Percentiles rank a stretch among this genome's conserved stretches.
These are phyloP conservation scores for Gastrodia elata DNA, from an alignment of 106 monocot genomes.

Conservation along the genomic window DNA sequence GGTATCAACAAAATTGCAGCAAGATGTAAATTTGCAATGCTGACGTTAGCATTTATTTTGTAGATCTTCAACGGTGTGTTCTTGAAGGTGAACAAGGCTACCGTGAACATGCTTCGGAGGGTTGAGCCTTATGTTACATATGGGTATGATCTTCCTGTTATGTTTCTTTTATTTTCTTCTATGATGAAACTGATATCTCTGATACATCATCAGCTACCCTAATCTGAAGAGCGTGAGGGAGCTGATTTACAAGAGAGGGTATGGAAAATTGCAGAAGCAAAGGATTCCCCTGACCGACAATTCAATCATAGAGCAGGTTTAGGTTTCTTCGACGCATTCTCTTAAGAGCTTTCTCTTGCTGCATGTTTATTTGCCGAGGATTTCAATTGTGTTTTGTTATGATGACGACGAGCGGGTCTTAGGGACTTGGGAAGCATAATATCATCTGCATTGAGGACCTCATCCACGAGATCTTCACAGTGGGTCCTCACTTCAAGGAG, in stretches of 20 bases:
- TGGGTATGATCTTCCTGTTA: conserved; percentile 2
- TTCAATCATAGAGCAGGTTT: conserved; percentile 38
- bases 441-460: conserved; percentile 45
- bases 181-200: background rate
- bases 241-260: conserved; percentile 46
- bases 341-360: no score
- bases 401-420: conserved; percentile 12
- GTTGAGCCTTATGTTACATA: conserved; percentile 26
- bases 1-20: no score
- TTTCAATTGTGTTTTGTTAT: background rate
- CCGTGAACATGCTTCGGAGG: conserved; percentile 20
- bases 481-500: conserved; percentile 47
- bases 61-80: conserved; percentile 24
- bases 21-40: background rate
- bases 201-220: conserved; percentile 24
- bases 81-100: conserved; percentile 22
- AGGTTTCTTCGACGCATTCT: background rate
- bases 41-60: background rate
- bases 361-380: background rate
- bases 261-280: conserved; percentile 40
- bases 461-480: conserved; percentile 46
- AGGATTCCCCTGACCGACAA: conserved; percentile 36
- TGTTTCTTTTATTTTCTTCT: background rate
- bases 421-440: conserved; percentile 36
- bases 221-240: conserved; percentile 42